Base-by-base conservation (phyloP, 139 green algal genomes). In the Chlamydomonas sphaeroides region DNA sequence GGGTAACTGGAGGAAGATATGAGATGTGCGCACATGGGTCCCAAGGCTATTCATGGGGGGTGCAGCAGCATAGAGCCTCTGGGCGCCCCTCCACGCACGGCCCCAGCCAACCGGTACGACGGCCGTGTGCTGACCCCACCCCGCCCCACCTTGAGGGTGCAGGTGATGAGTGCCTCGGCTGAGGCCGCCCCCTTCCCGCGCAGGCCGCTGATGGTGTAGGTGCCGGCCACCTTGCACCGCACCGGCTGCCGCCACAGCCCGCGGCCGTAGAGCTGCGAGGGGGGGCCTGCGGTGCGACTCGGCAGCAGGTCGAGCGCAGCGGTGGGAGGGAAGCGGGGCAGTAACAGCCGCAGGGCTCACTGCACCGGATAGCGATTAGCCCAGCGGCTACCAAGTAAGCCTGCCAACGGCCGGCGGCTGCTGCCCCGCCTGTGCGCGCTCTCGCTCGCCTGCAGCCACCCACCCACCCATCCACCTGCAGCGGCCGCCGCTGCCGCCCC, bases 181-280 rank as follows among this genome's bases (percentile, higher is more conserved):
- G 71, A 84, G n/a, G 68, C 39, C 21, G 25, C 17, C 1, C 71
- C 85, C 51, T 68, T 51, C 25, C 72, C 79, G 41, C 65, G 39
- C 26, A 84, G 78, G 15, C 74, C 73, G 36, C 71, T 79, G 56
- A 89, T 85, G n/a, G 80, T 87, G 85, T 89, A 89, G 75, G 80
- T 80, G 4, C 85, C 85, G 32, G 62, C 68, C 39, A 89, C 85
- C 8, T n/a, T 51, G 38, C 73, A 74, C 28, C 76, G 80, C 32
- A 89, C 73, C 6, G 85, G 85, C 68, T n/a, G 30, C 49, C n/a
- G 30, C 66, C 57, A 84, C 78, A 83, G 48, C 3, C 76, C 76
- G 20, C 2, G 32, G 76, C 76, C 76, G 76, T 39, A 83, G 18
- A n/a, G 56, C 18, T 36, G 23, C 30, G 26, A 23, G 59, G 30